Evolutionary conservation across 768 basidiomycete species (phyloP).

Genomic region (Boletus speciosus): DNA sequence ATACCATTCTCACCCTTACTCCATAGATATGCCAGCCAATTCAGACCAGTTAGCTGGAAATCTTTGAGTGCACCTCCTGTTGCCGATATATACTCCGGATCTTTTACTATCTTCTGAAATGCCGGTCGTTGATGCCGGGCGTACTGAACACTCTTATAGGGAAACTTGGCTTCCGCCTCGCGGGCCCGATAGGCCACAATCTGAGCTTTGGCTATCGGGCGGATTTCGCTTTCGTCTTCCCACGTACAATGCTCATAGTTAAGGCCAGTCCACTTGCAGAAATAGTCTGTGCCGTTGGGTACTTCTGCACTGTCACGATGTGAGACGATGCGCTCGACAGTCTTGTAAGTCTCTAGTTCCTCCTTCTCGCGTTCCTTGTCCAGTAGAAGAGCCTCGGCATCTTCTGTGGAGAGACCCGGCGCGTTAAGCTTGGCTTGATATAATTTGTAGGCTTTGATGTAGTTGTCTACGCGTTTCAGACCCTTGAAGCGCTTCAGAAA

Average conservation of each 20-base stretch:
- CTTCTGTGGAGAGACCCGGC: conserved; percentile 76
- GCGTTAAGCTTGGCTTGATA: conserved; percentile 66
- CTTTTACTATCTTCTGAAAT: conserved; percentile 80
- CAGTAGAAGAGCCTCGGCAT: conserved; percentile 82
- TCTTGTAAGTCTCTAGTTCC: conserved; percentile 86
- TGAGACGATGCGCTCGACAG: conserved; percentile 85
- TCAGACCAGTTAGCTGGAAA: conserved; percentile 96
- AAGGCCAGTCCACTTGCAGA: conserved; percentile 95
- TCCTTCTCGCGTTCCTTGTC: conserved; percentile 91
- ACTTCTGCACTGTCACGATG: conserved; percentile 59
- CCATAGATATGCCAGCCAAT: conserved; percentile 99
- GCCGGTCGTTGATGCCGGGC: conserved; percentile 62
- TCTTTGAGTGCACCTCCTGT: conserved; percentile 92
- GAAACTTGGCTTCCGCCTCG: conserved; percentile 76
- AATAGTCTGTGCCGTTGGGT: conserved; percentile 68
- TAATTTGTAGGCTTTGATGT: conserved; percentile 85
- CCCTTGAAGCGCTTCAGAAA: conserved; percentile 95
- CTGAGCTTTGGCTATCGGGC: conserved; percentile 68
- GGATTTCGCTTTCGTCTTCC: conserved; percentile 83
- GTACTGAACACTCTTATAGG: conserved; percentile 78
- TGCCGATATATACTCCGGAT: conserved; percentile 77
- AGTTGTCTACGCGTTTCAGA: conserved; percentile 97
- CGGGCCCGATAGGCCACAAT: conserved; percentile 78
- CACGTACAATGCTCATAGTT: conserved; percentile 96
- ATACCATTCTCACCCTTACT: conserved; percentile 94